Conservation (phyloP, 2,329 filamentous ascomycete species). For the Sclerotinia minor region DNA sequence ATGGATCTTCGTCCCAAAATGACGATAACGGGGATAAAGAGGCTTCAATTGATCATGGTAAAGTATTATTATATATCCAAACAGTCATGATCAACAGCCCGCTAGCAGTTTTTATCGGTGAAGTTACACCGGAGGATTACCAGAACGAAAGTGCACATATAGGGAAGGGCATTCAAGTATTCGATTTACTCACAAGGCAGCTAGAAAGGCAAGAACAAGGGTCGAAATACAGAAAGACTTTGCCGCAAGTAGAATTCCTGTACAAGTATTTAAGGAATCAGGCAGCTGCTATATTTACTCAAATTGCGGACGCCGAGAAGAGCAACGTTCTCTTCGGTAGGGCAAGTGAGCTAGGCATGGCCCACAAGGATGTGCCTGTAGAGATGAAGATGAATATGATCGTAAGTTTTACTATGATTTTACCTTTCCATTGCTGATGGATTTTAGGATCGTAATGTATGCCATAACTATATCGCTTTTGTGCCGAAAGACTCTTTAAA, state of each 20-base stretch:
- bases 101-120: conserved; percentile 60
- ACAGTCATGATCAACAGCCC: conserved; percentile 67
- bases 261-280: conserved; percentile 58
- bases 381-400: conserved; percentile 37
- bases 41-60: conserved; percentile 69
- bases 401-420: conserved; percentile 28
- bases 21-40: conserved; percentile 79
- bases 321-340: conserved; percentile 67
- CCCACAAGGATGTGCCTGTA: conserved; percentile 29
- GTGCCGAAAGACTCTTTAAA: conserved; percentile 32
- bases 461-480: conserved; percentile 34
- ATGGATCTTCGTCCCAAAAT: conserved; percentile 55
- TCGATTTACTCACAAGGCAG: conserved; percentile 48
- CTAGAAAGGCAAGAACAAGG: conserved; percentile 38
- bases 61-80: conserved; percentile 76
- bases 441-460: conserved; percentile 29
- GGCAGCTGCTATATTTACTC: conserved; percentile 61
- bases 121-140: conserved; percentile 53
- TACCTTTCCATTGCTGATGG: conserved; percentile 5
- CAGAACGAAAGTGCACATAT: conserved; percentile 48
- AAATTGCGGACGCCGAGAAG: conserved; percentile 69
- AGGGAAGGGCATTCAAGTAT: conserved; percentile 48
- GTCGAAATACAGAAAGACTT: conserved; percentile 48
- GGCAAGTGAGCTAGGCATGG: conserved; percentile 39
- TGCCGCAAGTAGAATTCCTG: conserved; percentile 65